Evolutionary conservation across 1,284 basidiomycete genomes (phyloP).

Genomic region (Agaricales sp.): DNA sequence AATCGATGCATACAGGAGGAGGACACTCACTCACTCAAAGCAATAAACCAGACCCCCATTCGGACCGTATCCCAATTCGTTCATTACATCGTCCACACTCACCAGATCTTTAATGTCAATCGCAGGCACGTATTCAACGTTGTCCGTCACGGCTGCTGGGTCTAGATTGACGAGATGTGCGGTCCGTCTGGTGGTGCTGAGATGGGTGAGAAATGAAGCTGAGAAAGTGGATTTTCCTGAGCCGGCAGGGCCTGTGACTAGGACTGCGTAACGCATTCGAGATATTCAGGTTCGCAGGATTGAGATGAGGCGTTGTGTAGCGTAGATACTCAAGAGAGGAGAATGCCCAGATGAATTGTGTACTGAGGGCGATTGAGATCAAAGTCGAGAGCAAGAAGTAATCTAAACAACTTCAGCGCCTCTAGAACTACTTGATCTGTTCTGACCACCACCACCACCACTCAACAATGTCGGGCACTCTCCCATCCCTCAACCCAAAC

Average conservation of each 20-base stretch:
- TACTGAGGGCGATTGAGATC: too few relatives aligned
- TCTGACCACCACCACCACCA: conserved; percentile 2
- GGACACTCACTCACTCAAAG: conserved; percentile 87
- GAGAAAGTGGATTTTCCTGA: conserved; percentile 98
- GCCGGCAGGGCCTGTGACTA: conserved; percentile 88
- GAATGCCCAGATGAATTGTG: too few relatives aligned
- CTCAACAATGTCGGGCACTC: conserved; percentile 43
- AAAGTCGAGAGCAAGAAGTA: too few relatives aligned
- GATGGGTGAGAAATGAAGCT: conserved; percentile 83
- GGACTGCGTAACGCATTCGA: conserved; percentile 82
- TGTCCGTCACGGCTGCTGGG: conserved; percentile 80
- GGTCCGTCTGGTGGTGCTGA: conserved; percentile 73
- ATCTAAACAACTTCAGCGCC: too few relatives aligned
- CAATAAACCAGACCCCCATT: conserved; percentile 98
- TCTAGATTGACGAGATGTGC: conserved; percentile 97
- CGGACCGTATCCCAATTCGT: conserved; percentile 89
- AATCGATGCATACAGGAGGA: neutral
- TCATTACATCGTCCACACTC: conserved; percentile 93
- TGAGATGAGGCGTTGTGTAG: conserved; percentile 1
- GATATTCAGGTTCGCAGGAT: too few relatives aligned
- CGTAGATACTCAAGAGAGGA: conserved; percentile 3
- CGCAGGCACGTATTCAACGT: conserved; percentile 88
- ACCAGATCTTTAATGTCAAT: conserved; percentile 96
- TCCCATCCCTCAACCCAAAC: conserved; percentile 63
- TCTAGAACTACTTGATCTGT: too few relatives aligned